Evolutionary conservation across 495 filamentous ascomycete species (phyloP).

Genomic region (Hypoxylon perforatum): DNA sequence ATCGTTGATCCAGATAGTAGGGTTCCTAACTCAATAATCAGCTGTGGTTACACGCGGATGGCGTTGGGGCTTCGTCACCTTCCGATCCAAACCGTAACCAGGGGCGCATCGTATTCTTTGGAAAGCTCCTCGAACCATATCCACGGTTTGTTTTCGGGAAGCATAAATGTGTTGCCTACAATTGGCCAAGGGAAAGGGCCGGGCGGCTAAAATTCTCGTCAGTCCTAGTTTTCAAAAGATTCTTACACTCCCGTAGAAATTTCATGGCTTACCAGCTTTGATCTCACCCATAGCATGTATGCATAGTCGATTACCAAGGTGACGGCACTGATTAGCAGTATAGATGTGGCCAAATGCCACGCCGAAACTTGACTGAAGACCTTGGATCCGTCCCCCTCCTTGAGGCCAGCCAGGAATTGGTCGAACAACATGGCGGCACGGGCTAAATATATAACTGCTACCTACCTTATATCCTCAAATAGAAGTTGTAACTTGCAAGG

Average conservation of each 20-base stretch:
- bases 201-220: conserved; percentile 59
- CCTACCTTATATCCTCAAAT: too few species aligned
- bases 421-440: conserved; percentile 36
- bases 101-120: conserved; percentile 61
- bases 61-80: conserved; percentile 44
- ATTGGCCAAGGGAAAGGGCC: conserved; percentile 63
- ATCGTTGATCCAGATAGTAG: conserved; percentile 74
- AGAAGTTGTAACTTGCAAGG: too few species aligned
- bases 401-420: conserved; percentile 27
- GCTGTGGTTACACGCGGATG: background rate
- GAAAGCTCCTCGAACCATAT: conserved; percentile 71
- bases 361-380: conserved; percentile 26
- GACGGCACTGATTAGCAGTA: conserved; percentile 44
- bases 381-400: conserved; percentile 6
- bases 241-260: background rate
- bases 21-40: conserved; percentile 55
- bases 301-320: conserved; percentile 59
- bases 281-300: conserved; percentile 60
- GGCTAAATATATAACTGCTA: background rate
- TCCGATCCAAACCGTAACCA: conserved; percentile 74
- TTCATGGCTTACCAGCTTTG: conserved; percentile 49
- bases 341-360: conserved; percentile 30
- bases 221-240: conserved; percentile 12
- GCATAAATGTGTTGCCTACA: conserved; percentile 67
- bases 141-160: conserved; percentile 72